Base-by-base conservation (phyloP, 2,329 filamentous ascomycete species). In the Atkinsonella hypoxylon region DNA sequence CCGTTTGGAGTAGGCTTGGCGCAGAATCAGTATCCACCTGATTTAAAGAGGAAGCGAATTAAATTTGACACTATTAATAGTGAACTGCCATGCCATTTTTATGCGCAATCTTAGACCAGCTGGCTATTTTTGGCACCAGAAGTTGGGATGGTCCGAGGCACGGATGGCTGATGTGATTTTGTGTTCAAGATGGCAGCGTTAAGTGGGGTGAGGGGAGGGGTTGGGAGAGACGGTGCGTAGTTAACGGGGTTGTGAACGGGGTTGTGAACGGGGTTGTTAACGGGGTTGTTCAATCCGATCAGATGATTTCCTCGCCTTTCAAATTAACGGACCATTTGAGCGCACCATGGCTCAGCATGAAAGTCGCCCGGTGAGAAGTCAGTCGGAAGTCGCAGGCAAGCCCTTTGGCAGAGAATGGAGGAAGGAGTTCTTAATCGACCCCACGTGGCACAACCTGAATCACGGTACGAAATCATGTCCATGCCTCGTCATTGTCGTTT, bases 381-480 rank as follows among this genome's bases (percentile, higher is more conserved):
- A 51, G 38, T 10, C 50, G 20, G 45, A 32, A 15, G 41, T 15
- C 12, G 38, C 12, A 7, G 30, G 11, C 15, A 47, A 30, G 41
- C 52, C 52, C 17, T 69, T 69, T 49, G 70, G 70, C 20, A 62
- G 61, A 38, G 50, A 53, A 0, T 56, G 85, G 59, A 72, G 75
- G 51, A 75, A 81, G 54, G 75, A 86, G 38, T 93, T 91, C 62
- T 67, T 81, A n/a, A 79, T 90, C 53, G 78, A 81, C 45, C 73
- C 78, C 0, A 71, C 72, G n/a, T 89, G 80, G 64, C 74, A 72
- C 48, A 89, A 89, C 61, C 69, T 94, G 49, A 94, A 94, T 64
- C 85, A 94, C 62, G 87, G 86, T 87, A 68, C 54, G 62, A 8
- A 26, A 26, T 8, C 26, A 26, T 8, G 26, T n/a, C n/a, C 26